These are phyloP conservation scores for Monosporascus sp. DNA, from an alignment of 2,329 filamentous ascomycete species.

Conservation along the genomic window DNA sequence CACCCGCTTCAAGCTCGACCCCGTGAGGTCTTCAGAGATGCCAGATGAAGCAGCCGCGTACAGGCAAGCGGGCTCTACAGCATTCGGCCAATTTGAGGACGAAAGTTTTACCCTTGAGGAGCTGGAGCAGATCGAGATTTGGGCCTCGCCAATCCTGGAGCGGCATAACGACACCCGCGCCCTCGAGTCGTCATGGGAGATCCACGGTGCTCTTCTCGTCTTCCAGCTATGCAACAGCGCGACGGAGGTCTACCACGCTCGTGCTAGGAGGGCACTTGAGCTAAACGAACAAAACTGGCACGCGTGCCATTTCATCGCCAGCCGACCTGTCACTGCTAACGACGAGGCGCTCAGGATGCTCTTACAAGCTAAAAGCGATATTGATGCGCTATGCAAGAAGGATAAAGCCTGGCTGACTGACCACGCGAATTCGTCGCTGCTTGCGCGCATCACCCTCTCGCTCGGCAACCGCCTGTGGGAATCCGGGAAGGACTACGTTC, in stretches of 20 bases:
- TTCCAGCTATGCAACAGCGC: slow-evolving; percentile 22
- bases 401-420: slow-evolving; percentile 16
- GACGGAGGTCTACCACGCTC: slow-evolving; percentile 17
- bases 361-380: slow-evolving; percentile 18
- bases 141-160: slow-evolving; percentile 15
- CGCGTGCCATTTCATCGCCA: slow-evolving; percentile 25
- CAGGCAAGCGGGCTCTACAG: slow-evolving; percentile 2
- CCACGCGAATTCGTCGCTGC: slow-evolving; percentile 19
- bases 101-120: slow-evolving; percentile 13
- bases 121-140: slow-evolving; percentile 20
- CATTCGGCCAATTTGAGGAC: slow-evolving; percentile 14
- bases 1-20: slow-evolving; percentile 14
- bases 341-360: slow-evolving; percentile 21
- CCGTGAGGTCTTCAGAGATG: slow-evolving; percentile 17
- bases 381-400: slow-evolving; percentile 14
- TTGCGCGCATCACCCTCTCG: slow-evolving; percentile 25
- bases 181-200: slow-evolving; percentile 24
- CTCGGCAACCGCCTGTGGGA: slow-evolving; percentile 25
- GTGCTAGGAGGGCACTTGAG: slow-evolving; percentile 20
- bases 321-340: slow-evolving; percentile 16
- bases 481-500: slow-evolving; percentile 13
- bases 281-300: slow-evolving; percentile 26
- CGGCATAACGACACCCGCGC: slow-evolving; percentile 13
- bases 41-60: slow-evolving; percentile 14
- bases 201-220: slow-evolving; percentile 22